Conservation (phyloP, 2,329 filamentous ascomycete genomes). For the Sporothrix brunneoviolacea region DNA sequence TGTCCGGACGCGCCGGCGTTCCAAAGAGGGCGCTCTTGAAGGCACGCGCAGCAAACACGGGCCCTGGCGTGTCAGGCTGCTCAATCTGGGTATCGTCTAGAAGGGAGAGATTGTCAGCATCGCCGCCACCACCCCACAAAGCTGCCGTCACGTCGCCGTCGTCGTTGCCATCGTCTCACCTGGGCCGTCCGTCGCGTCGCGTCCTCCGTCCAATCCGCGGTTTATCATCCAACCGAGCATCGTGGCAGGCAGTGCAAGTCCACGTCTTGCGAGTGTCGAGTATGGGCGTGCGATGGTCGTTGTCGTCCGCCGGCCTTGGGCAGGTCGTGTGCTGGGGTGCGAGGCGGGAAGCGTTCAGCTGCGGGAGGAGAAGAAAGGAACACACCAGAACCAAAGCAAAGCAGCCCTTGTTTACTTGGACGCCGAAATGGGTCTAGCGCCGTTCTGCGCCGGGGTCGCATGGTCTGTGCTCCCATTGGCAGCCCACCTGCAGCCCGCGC, state of each 20-base stretch:
- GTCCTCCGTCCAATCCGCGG: conserved; percentile 30
- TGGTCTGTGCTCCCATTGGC: conserved; percentile 12
- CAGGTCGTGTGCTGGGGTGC: background rate
- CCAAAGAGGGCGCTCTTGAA: conserved; percentile 59
- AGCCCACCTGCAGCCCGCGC: background rate
- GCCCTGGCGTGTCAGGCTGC: conserved; percentile 57
- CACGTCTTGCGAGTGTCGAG: background rate
- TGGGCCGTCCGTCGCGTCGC: conserved; percentile 17
- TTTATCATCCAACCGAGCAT: conserved; percentile 59
- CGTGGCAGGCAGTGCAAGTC: background rate
- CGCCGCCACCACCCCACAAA: background rate
- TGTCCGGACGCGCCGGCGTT: conserved; percentile 39
- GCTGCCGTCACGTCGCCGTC: background rate
- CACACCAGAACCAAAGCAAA: background rate
- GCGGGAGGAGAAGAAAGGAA: background rate
- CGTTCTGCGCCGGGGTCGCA: background rate
- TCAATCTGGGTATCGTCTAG: conserved; percentile 44
- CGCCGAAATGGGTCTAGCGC: conserved; percentile 21
- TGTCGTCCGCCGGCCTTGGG: background rate
- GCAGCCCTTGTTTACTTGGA: conserved; percentile 22
- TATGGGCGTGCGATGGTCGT: background rate
- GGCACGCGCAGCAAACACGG: conserved; percentile 59
- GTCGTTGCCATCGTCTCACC: conserved; percentile 9
- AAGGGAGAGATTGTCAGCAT: background rate
- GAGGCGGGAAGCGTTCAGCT: background rate